Conservation (phyloP, 768 basidiomycete species). For the Coprinopsis sp. region DNA sequence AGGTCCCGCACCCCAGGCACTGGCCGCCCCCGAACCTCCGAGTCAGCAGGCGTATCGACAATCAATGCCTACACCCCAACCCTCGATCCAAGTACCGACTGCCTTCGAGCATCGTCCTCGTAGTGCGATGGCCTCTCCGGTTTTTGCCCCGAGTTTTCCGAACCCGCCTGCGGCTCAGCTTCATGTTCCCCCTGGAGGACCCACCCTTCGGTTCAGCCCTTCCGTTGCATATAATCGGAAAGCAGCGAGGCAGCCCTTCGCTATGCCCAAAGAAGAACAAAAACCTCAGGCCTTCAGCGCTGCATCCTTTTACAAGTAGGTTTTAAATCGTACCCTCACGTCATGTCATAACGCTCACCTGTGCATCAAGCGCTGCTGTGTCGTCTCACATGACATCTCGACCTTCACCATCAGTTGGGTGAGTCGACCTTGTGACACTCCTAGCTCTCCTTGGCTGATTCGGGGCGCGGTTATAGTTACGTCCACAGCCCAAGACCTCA, state of each 20-base stretch:
- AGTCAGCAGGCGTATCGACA: too few species aligned
- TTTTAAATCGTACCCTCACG: background rate
- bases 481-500: too few species aligned
- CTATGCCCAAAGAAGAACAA: background rate
- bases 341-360: background rate
- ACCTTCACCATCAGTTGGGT: too few species aligned
- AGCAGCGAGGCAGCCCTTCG: background rate
- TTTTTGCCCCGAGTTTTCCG: background rate
- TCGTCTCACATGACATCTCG: slow-evolving; percentile 1
- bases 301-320: slow-evolving; percentile 56
- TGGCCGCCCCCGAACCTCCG: background rate
- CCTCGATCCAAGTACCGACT: background rate
- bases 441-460: too few species aligned
- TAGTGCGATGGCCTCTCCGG: background rate
- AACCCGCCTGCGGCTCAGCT: background rate
- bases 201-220: slow-evolving; percentile 37
- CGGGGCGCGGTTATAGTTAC: too few species aligned
- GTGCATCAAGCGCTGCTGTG: background rate
- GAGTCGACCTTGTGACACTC: too few species aligned
- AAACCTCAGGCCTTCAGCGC: slow-evolving; percentile 12
- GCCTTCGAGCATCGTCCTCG: background rate
- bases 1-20: background rate
- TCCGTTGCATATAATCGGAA: slow-evolving; percentile 45
- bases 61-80: slow-evolving; percentile 2
- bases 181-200: background rate